Evolutionary conservation across 768 basidiomycete species (phyloP).

Genomic region (Boletellus ananiceps): DNA sequence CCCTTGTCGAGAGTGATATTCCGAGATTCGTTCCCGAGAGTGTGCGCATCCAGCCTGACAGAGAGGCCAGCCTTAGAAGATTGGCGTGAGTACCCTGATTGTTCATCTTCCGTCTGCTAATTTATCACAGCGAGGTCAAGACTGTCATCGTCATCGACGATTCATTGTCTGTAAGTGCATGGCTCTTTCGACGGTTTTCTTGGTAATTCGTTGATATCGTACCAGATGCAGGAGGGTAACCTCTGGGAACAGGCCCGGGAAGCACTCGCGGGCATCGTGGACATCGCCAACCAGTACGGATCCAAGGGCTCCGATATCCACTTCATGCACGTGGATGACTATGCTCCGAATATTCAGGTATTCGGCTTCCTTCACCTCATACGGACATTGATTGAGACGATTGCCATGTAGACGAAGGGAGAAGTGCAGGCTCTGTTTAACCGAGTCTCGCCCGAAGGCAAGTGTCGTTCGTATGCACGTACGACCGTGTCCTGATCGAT

Average conservation of each 20-base stretch:
- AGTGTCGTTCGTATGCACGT: neutral
- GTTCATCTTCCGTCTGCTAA: constrained; percentile 4
- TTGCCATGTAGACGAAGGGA: constrained; percentile 14
- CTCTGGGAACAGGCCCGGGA: constrained; percentile 39
- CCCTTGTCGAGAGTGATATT: constrained; percentile 26
- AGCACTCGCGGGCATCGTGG: constrained; percentile 39
- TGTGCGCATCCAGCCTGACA: constrained; percentile 8
- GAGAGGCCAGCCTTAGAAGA: constrained; percentile 20
- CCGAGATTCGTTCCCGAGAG: constrained; percentile 22
- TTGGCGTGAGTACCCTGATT: constrained; percentile 24
- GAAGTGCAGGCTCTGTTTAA: constrained; percentile 26
- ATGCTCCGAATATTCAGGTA: constrained; percentile 27
- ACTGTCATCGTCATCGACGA: constrained; percentile 41
- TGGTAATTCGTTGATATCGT: neutral
- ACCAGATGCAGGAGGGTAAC: constrained; percentile 37
- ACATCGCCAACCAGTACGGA: constrained; percentile 34
- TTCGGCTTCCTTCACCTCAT: neutral
- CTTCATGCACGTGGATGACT: constrained; percentile 37
- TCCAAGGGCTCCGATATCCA: constrained; percentile 39
- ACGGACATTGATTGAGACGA: neutral
- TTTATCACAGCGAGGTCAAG: constrained; percentile 31
- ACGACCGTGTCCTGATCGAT: neutral
- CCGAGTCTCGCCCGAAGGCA: constrained; percentile 21
- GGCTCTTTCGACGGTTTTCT: neutral
- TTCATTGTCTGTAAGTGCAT: constrained; percentile 32